Evolutionary conservation across 148 eudicot genomes (phyloP).

Genomic region (Arctostaphylos glauca): DNA sequence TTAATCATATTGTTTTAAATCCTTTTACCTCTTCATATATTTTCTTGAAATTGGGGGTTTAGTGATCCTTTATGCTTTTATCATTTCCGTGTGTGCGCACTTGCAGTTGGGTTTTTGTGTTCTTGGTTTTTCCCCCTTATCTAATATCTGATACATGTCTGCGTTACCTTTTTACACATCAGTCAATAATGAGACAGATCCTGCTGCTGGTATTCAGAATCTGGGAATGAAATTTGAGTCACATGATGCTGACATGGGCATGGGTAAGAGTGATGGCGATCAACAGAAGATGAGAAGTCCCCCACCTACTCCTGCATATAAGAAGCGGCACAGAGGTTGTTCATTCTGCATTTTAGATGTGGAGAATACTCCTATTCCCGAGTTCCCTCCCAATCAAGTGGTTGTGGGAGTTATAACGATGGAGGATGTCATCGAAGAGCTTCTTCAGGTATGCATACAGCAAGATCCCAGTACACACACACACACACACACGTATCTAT

Average conservation of each 20-base stretch:
- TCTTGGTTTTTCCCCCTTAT: background rate
- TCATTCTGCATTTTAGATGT: conserved; percentile 87
- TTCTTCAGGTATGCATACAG: conserved; percentile 65
- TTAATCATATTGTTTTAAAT: background rate
- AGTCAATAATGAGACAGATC: conserved; percentile 23
- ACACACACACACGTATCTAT: no score
- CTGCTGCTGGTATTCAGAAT: conserved; percentile 25
- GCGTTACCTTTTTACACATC: conserved; percentile 18
- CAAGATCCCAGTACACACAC: background rate
- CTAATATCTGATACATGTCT: background rate
- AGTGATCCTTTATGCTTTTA: background rate
- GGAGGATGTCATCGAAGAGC: conserved; percentile 98
- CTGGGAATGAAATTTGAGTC: conserved; percentile 29
- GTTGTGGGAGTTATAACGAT: conserved; percentile 88
- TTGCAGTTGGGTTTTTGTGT: background rate
- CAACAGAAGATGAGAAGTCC: conserved; percentile 54
- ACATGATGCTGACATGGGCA: conserved; percentile 28
- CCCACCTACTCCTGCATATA: conserved; percentile 61
- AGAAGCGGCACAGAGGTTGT: conserved; percentile 87
- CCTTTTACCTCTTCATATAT: background rate
- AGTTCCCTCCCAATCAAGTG: conserved; percentile 55
- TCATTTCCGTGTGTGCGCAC: background rate
- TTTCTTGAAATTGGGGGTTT: background rate
- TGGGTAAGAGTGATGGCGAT: conserved; percentile 36
- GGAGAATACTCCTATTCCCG: conserved; percentile 75